These are phyloP conservation scores for Ganoderma lingzhi DNA, from an alignment of 1,284 basidiomycete species.

Conservation along the genomic window DNA sequence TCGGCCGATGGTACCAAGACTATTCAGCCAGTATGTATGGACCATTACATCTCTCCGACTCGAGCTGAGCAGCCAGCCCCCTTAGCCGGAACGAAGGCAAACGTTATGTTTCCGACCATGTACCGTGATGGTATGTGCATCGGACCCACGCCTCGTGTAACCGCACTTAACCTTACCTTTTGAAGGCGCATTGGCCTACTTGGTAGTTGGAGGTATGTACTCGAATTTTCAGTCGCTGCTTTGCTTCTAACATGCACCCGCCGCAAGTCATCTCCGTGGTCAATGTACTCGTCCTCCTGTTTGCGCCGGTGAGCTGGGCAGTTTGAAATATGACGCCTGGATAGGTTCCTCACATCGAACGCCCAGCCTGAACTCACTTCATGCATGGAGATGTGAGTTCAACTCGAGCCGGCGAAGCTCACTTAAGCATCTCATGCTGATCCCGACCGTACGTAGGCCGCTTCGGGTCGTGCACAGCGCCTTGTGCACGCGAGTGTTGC, in stretches of 20 bases:
- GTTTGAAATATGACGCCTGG: neutral
- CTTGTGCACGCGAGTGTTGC: neutral
- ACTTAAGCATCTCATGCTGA: too few species aligned
- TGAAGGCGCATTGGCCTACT: constrained; percentile 7
- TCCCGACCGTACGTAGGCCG: neutral
- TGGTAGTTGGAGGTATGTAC: constrained; percentile 6
- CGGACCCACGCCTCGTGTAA: neutral
- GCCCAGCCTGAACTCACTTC: constrained; percentile 7
- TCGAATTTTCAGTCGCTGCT: neutral
- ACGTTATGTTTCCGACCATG: constrained; percentile 8
- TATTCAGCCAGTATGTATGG: neutral
- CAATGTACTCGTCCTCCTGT: constrained; percentile 9
- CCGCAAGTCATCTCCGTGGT: constrained; percentile 5
- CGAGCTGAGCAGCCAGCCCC: too few species aligned
- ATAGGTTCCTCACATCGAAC: neutral
- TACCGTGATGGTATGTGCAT: constrained; percentile 9
- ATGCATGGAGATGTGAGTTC: neutral
- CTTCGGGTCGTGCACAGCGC: neutral
- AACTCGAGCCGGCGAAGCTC: too few species aligned
- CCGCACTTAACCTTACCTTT: too few species aligned
- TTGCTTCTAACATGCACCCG: neutral
- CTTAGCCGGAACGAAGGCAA: neutral
- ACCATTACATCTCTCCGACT: neutral
- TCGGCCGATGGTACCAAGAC: neutral
- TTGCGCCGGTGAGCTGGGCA: neutral